A percentile compares a stretch with the other conserved stretches of the same genome.
Conservation (phyloP, 306 rosid genomes). For the Cicer cuneatum region DNA sequence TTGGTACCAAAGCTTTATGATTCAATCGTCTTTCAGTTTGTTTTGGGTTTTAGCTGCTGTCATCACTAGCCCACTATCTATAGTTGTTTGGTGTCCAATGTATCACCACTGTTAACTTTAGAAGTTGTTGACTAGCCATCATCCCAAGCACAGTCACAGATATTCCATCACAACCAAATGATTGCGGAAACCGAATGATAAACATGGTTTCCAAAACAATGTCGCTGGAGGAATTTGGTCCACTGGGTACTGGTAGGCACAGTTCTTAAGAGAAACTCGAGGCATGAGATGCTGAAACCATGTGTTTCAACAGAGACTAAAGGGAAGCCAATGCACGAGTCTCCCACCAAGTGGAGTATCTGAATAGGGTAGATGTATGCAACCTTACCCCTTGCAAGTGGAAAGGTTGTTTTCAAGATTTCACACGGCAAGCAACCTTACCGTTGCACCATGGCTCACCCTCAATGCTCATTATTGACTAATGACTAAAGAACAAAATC, state of each 20-base stretch:
- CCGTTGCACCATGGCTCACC: neutral
- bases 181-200: neutral
- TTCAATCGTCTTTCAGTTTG: neutral
- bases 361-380: neutral
- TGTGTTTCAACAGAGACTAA: neutral
- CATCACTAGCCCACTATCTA: neutral
- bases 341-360: neutral
- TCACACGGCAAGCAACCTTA: neutral
- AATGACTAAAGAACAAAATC: neutral
- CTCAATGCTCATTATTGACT: constrained; percentile 4
- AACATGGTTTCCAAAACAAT: neutral
- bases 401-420: neutral
- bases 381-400: neutral
- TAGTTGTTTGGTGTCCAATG: constrained; percentile 1
- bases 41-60: neutral
- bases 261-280: neutral
- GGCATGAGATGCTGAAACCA: neutral
- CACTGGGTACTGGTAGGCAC: neutral
- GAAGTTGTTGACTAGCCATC: neutral
- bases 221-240: neutral
- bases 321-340: neutral
- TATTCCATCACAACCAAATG: too few relatives aligned
- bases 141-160: neutral
- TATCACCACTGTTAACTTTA: neutral
- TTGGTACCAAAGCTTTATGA: neutral